These are phyloP conservation scores for Aegilops umbellulata DNA, from an alignment of 176 grass and related monocot species.

Conservation along the genomic window DNA sequence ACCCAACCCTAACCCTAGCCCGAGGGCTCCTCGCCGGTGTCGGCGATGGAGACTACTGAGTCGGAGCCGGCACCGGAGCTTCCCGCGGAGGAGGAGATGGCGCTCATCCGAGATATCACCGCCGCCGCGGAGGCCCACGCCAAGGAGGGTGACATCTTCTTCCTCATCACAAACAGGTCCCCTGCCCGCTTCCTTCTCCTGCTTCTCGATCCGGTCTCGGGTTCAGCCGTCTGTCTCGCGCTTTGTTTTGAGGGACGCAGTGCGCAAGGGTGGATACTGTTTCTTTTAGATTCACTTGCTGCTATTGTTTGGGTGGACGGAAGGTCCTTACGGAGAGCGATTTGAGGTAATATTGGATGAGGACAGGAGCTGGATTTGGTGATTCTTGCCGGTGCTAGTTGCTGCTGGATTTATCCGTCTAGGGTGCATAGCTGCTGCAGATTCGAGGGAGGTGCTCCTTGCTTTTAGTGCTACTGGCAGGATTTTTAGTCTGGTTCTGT, in stretches of 20 bases:
- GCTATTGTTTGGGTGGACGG: constrained; percentile 1
- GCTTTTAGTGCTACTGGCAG: background rate
- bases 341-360: background rate
- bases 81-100: constrained; percentile 70
- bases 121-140: constrained; percentile 72
- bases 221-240: background rate
- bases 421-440: background rate
- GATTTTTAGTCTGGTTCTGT: background rate
- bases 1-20: constrained; percentile 33
- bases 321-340: background rate
- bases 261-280: background rate
- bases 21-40: background rate
- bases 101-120: constrained; percentile 82
- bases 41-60: constrained; percentile 29
- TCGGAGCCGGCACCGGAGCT: constrained; percentile 36
- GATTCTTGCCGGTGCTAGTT: background rate
- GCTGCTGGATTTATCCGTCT: background rate
- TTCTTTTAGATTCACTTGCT: background rate
- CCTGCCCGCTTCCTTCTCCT: background rate
- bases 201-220: constrained; percentile 15
- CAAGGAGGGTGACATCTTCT: constrained; percentile 96
- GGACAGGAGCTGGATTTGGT: background rate
- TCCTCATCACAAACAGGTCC: constrained; percentile 84
- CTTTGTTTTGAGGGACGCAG: background rate
- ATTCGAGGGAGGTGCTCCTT: background rate